Base-by-base conservation (phyloP, 495 filamentous ascomycete genomes). In the Aspergillus sclerotiicarbonarius region DNA sequence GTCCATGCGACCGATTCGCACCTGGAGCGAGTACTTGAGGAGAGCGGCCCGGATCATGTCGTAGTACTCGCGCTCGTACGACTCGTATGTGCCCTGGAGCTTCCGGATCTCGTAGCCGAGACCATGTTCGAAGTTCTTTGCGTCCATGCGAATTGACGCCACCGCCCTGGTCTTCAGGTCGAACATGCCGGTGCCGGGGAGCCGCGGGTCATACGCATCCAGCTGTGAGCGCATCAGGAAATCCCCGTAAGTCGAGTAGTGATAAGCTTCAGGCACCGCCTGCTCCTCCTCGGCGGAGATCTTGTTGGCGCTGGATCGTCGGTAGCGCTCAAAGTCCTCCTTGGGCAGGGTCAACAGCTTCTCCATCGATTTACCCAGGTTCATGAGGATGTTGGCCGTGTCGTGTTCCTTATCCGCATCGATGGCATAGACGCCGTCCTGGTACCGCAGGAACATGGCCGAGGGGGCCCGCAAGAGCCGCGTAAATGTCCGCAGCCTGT, bases 341-440 rank as follows among this genome's bases (percentile, higher is more conserved):
- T 84, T 90, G 15, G 86, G 78, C 31, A 93, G 67, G 0, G 92
- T 97, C n/a, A 99, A 82, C 15, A 97, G 76, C 70, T 97, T 97
- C 70, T 99, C 94, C 87, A 99, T 90, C 0, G 92, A 96, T 57
- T 92, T 91, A 7, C 94, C 94, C 7, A 99, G 82, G 76, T 92
- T 89, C 69, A 86, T 91, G 29, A 98, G 78, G 39, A 99, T 83
- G 57, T 90, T 98, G 21, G 89, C 87, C 8, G 73, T 80, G 60
- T 96, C 94, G 64, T 83, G 96, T 69, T 96, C 84, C 74, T 98
- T 99, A 71, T 98, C 94, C 0, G 92, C 90, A 73, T 99, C 94
- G 59, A 99, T 96, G n/a, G 95, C 93, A 68, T 98, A 97, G 0
- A 81, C 78, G 4, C 90, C 92, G 69, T 93, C 81, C 63, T 89